Conservation (phyloP, 2,329 filamentous ascomycete species). For the Scedosporium minutisporum region DNA sequence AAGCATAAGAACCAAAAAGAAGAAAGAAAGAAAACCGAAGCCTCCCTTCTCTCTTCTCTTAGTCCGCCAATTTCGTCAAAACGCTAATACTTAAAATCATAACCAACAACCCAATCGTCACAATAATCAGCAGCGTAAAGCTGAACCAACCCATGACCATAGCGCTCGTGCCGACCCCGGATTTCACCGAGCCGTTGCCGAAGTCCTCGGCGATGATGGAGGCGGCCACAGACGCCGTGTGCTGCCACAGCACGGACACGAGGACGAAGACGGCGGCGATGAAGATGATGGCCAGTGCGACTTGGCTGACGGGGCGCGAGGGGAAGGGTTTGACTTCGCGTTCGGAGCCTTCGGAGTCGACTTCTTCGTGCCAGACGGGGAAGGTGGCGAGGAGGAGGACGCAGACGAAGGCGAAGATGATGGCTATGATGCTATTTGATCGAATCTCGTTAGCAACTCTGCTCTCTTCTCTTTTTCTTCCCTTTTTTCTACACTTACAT, state of each 20-base stretch:
- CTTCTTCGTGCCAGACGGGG: constrained; percentile 92
- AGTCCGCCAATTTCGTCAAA: constrained; percentile 47
- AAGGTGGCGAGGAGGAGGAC: constrained; percentile 93
- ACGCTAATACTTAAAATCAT: constrained; percentile 94
- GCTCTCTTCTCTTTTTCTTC: too few relatives aligned
- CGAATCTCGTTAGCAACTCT: too few relatives aligned
- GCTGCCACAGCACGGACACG: constrained; percentile 78
- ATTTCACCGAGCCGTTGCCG: constrained; percentile 78
- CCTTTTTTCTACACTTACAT: constrained; percentile 52
- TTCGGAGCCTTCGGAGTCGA: constrained; percentile 69
- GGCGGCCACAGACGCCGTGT: constrained; percentile 92
- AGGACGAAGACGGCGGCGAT: constrained; percentile 61
- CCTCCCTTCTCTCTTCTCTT: neutral
- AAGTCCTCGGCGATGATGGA: constrained; percentile 89
- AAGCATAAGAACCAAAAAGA: neutral
- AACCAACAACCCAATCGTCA: constrained; percentile 86
- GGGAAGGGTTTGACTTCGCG: constrained; percentile 92
- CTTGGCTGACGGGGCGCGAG: constrained; percentile 81
- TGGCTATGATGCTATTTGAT: constrained; percentile 75
- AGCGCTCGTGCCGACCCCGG: constrained; percentile 82
- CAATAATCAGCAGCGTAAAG: constrained; percentile 85
- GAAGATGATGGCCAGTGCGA: constrained; percentile 87
- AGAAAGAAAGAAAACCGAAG: neutral
- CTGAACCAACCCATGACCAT: constrained; percentile 99
- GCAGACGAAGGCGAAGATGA: constrained; percentile 93